phyloP scores from a whole-genome alignment of 2,329 filamentous ascomycete species.

The Clonostachys rosea region DNA sequence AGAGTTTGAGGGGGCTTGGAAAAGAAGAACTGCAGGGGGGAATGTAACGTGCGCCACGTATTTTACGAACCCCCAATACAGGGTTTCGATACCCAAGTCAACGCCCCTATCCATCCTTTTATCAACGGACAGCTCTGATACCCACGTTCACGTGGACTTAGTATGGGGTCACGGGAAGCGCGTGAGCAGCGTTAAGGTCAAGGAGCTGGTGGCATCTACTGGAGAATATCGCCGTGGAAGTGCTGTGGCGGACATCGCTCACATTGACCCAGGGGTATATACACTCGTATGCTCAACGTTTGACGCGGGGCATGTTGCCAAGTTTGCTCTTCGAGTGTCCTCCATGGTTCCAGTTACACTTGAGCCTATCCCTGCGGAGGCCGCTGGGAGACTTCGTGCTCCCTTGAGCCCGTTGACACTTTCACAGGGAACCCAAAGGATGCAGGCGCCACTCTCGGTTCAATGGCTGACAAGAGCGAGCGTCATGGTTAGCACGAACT shows the following conservation, averaged over 20 bases:
- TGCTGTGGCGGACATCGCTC: conserved; percentile 59
- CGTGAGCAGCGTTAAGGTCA: conserved; percentile 62
- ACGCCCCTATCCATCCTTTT: conserved; percentile 71
- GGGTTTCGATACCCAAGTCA: conserved; percentile 49
- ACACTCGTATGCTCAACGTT: conserved; percentile 91
- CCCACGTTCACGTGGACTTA: conserved; percentile 80
- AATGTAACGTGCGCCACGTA: conserved; percentile 74
- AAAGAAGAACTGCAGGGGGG: conserved; percentile 73
- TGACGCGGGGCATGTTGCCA: conserved; percentile 70
- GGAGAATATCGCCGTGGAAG: conserved; percentile 85
- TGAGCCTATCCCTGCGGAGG: conserved; percentile 62
- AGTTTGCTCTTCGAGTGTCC: conserved; percentile 72
- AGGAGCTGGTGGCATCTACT: conserved; percentile 77
- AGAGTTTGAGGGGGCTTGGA: conserved; percentile 69
- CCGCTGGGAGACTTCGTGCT: conserved; percentile 67
- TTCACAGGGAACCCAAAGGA: conserved; percentile 27
- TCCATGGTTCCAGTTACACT: conserved; percentile 54
- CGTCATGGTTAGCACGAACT: conserved; percentile 13
- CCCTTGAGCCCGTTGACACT: conserved; percentile 54
- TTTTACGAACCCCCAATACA: conserved; percentile 84
- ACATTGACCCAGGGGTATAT: conserved; percentile 69
- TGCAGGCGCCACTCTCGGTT: conserved; percentile 31
- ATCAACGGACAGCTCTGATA: conserved; percentile 58
- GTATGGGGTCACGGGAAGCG: conserved; percentile 73
- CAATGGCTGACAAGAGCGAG: conserved; percentile 53